Conservation (phyloP, 768 basidiomycete genomes). For the Cubamyces lactineus region DNA sequence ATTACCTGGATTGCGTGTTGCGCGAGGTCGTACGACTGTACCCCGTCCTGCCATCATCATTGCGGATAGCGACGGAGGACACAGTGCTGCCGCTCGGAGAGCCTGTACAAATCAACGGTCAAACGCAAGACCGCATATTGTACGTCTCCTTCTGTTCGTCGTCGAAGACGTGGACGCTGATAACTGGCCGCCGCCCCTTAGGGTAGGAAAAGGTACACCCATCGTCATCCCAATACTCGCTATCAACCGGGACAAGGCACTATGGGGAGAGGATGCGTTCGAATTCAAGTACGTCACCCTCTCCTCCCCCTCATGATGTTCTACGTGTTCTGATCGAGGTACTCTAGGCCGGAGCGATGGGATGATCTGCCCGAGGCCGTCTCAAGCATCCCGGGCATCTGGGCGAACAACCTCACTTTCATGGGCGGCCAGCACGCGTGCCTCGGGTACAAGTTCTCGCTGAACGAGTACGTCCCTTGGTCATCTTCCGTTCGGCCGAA, state of each 20-base stretch:
- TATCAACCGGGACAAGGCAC: conserved; percentile 50
- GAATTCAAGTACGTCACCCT: conserved; percentile 52
- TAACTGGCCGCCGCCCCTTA: not conserved
- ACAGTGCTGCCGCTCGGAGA: conserved; percentile 54
- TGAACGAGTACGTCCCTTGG: conserved; percentile 53
- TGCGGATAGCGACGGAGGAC: conserved; percentile 47
- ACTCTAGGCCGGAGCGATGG: conserved; percentile 66
- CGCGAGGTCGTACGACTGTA: conserved; percentile 62
- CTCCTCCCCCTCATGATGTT: not conserved
- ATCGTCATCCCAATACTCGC: conserved; percentile 51
- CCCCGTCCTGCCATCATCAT: conserved; percentile 50
- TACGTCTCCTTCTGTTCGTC: conserved; percentile 31
- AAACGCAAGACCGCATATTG: conserved; percentile 26
- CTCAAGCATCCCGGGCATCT: conserved; percentile 57
- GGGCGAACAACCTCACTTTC: conserved; percentile 63
- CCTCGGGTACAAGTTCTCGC: conserved; percentile 67
- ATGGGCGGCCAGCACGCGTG: conserved; percentile 65
- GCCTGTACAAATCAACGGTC: conserved; percentile 27
- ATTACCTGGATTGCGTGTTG: conserved; percentile 67
- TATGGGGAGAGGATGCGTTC: conserved; percentile 65
- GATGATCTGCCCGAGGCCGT: conserved; percentile 50
- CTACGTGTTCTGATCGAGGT: not conserved
- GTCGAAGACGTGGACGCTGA: not conserved
- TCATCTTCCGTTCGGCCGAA: conserved; percentile 15
- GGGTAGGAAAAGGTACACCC: conserved; percentile 35